Base-by-base conservation (phyloP, 768 basidiomycete genomes). In the Tylopilus sp. region DNA sequence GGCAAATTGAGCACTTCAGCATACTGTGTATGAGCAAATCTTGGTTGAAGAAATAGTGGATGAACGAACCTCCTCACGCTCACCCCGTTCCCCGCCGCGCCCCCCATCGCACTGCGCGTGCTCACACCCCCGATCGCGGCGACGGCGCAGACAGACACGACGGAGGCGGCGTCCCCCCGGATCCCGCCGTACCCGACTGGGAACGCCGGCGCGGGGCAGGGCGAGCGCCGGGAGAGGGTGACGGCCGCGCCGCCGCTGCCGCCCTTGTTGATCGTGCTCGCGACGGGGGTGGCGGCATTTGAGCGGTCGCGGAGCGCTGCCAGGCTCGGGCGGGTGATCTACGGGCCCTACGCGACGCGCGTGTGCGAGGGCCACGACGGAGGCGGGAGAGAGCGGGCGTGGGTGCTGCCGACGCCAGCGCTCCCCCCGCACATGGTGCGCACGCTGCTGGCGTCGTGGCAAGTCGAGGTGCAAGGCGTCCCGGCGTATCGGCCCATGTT, bases 341-440 rank as follows among this genome's bases (percentile, higher is more conserved):
- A 61, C 23, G 63, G 63, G 0, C 63, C 64, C 1, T 54, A 65
- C 1, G 38, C 59, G 6, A 46, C 55, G 47, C 44, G 40, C 20
- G 26, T 12, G 30, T n/a, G n/a, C n/a, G n/a, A n/a, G n/a, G n/a
- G n/a, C n/a, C n/a, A n/a, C n/a, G n/a, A n/a, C n/a, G 30, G 30
- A 31, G 30, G 30, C 30, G 30, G 30, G n/a, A n/a, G n/a, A n/a
- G n/a, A n/a, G n/a, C n/a, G 22, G 15, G 11, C 2, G 36, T 6
- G 11, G 12, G 28, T 4, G 17, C 44, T 52, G 21, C 55, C 64
- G 6, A 63, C 61, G 25, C 64, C 63, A 15, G 60, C 61, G 23
- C 68, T 75, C 22, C 77, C 77, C 1, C 66, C 67, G 13, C 61
- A 56, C 10, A 66, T 71, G 53, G 54, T 59, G 53, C 60, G 66